Percentiles rank a stretch among this genome's conserved stretches.
Conservation (phyloP, 305 asterid genomes). For the Fraxinus velutina region DNA sequence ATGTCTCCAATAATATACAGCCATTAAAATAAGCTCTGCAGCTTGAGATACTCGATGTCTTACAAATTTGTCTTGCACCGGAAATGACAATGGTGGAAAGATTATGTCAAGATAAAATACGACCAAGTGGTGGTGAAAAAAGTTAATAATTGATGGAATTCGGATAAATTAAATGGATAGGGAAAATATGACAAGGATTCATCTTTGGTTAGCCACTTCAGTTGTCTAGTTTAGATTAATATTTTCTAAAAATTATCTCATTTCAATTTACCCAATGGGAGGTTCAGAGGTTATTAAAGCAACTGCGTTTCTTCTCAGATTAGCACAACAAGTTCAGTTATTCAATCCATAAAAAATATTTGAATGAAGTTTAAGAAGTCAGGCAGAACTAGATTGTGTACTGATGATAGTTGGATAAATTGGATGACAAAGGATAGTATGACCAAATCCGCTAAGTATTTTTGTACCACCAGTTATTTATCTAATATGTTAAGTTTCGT, state of each 20-base stretch:
- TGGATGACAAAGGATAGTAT: not conserved
- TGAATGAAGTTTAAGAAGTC: conserved; percentile 1
- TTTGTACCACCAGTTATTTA: not conserved
- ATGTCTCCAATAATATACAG: not conserved
- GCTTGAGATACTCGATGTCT: not conserved
- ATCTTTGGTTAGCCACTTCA: not conserved
- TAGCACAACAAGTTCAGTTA: not conserved
- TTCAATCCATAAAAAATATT: not conserved
- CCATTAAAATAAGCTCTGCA: not conserved
- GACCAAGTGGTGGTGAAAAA: not conserved
- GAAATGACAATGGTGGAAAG: not conserved
- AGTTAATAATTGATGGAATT: not conserved
- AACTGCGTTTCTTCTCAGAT: not conserved
- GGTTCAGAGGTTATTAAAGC: not conserved
- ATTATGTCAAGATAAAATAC: not conserved
- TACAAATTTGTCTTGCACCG: not conserved
- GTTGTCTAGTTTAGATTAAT: not conserved
- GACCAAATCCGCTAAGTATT: not conserved
- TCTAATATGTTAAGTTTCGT: not conserved
- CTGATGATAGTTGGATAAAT: not conserved
- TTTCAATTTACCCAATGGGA: not conserved
- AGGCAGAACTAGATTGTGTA: not conserved
- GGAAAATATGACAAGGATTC: not conserved
- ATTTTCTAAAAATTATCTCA: not conserved
- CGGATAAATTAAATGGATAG: not conserved